These are phyloP conservation scores for Pythium dissotocum DNA, from an alignment of 352 stramenopile genomes.

Conservation along the genomic window DNA sequence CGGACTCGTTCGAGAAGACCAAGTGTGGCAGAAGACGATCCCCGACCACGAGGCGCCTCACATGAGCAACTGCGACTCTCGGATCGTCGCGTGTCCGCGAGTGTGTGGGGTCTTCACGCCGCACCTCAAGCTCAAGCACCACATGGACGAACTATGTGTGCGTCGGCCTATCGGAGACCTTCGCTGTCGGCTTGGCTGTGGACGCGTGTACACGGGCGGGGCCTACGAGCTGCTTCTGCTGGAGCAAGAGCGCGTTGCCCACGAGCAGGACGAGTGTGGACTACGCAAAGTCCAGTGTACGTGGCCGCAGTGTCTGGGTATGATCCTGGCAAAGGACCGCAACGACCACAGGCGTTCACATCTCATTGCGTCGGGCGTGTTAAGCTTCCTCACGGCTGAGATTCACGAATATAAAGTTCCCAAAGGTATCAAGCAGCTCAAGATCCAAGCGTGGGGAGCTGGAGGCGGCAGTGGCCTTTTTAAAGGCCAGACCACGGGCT, in stretches of 20 bases:
- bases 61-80: slow-evolving; percentile 40
- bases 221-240: slow-evolving; percentile 60
- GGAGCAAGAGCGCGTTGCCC: slow-evolving; percentile 62
- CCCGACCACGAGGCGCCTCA: slow-evolving; percentile 55
- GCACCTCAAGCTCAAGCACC: slow-evolving; percentile 41
- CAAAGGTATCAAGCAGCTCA: slow-evolving; percentile 58
- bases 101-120: slow-evolving; percentile 72
- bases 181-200: slow-evolving; percentile 59
- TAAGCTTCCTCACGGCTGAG: slow-evolving; percentile 61
- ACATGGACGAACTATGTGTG: slow-evolving; percentile 65
- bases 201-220: slow-evolving; percentile 50
- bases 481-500: slow-evolving; percentile 44
- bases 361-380: slow-evolving; percentile 56
- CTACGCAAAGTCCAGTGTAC: slow-evolving; percentile 71
- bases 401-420: slow-evolving; percentile 71
- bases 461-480: slow-evolving; percentile 69
- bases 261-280: slow-evolving; percentile 71
- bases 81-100: slow-evolving; percentile 59
- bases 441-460: slow-evolving; percentile 72
- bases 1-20: slow-evolving; percentile 43
- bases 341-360: slow-evolving; percentile 64
- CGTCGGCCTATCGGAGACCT: slow-evolving; percentile 61
- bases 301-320: slow-evolving; percentile 62
- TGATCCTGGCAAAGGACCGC: slow-evolving; percentile 55
- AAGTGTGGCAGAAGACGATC: slow-evolving; percentile 49